Percentiles rank a stretch among this genome's conserved stretches.
Evolutionary conservation across 1,139 yeast genomes (phyloP).

Genomic region (Schwanniomyces etchellsii): DNA sequence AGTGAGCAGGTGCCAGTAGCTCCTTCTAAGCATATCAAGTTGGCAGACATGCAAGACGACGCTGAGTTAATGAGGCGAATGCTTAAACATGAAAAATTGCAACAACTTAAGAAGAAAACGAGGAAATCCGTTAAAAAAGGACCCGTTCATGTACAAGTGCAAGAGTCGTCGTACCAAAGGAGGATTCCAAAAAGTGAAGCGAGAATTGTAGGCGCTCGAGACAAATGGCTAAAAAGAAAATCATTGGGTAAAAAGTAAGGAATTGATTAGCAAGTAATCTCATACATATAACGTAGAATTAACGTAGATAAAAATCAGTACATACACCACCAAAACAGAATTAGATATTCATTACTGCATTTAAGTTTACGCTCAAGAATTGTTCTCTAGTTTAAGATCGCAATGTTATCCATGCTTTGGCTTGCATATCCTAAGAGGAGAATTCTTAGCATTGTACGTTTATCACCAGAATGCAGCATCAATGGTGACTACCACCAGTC

Average conservation of each 20-base stretch:
- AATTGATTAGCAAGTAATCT: neutral
- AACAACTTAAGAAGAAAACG: slow-evolving; percentile 33
- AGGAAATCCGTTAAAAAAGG: slow-evolving; percentile 42
- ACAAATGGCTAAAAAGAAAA: slow-evolving; percentile 59
- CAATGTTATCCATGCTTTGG: too few species aligned
- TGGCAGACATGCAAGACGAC: slow-evolving; percentile 25
- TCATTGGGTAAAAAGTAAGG: slow-evolving; percentile 37
- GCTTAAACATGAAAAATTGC: slow-evolving; percentile 37
- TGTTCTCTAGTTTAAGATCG: too few species aligned
- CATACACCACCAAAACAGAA: too few species aligned
- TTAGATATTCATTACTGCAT: too few species aligned
- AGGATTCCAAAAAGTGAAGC: slow-evolving; percentile 44
- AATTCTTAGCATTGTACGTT: too few species aligned
- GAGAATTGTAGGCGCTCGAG: slow-evolving; percentile 36
- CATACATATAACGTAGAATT: neutral
- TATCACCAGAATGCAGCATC: too few species aligned
- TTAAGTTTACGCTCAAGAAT: too few species aligned
- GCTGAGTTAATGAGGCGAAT: slow-evolving; percentile 13
- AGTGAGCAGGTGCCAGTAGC: slow-evolving; percentile 9
- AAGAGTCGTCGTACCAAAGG: slow-evolving; percentile 20
- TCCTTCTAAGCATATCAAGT: slow-evolving; percentile 30
- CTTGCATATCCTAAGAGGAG: too few species aligned
- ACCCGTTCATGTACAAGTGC: slow-evolving; percentile 50
- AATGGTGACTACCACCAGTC: too few species aligned
- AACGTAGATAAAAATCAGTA: too few species aligned